These are phyloP conservation scores for Primulina eburnea DNA, from an alignment of 257 asterid genomes.

Conservation along the genomic window DNA sequence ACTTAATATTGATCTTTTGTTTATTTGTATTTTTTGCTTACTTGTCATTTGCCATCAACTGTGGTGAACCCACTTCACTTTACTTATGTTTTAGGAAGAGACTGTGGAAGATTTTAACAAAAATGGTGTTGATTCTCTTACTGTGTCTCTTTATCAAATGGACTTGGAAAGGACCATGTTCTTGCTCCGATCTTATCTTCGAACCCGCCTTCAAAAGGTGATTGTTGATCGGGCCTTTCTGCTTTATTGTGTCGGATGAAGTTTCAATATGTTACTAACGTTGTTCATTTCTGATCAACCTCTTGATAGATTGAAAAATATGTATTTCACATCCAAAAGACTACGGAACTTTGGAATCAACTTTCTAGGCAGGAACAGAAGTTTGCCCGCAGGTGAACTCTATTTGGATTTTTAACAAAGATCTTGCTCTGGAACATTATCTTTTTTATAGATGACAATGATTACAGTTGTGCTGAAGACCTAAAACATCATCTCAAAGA, in stretches of 20 bases:
- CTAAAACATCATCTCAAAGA: constrained; percentile 63
- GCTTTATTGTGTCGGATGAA: neutral
- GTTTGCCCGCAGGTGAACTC: constrained; percentile 61
- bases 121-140: constrained; percentile 71
- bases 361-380: constrained; percentile 67
- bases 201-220: constrained; percentile 93
- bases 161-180: constrained; percentile 83
- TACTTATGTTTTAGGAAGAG: constrained; percentile 55
- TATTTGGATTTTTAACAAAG: neutral
- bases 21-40: too few species aligned
- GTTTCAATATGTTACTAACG: neutral
- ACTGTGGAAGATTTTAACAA: constrained; percentile 52
- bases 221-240: constrained; percentile 16
- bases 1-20: neutral
- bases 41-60: too few species aligned
- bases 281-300: constrained; percentile 23
- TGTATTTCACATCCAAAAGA: constrained; percentile 60
- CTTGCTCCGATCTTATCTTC: constrained; percentile 77
- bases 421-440: constrained; percentile 5
- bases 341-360: constrained; percentile 52
- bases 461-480: constrained; percentile 58
- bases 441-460: constrained; percentile 15
- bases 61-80: constrained; percentile 2
- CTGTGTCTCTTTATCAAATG: constrained; percentile 86
- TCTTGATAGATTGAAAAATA: constrained; percentile 67